phyloP scores from a whole-genome alignment of 2,329 filamentous ascomycete genomes.

The Helotiales sp. region DNA sequence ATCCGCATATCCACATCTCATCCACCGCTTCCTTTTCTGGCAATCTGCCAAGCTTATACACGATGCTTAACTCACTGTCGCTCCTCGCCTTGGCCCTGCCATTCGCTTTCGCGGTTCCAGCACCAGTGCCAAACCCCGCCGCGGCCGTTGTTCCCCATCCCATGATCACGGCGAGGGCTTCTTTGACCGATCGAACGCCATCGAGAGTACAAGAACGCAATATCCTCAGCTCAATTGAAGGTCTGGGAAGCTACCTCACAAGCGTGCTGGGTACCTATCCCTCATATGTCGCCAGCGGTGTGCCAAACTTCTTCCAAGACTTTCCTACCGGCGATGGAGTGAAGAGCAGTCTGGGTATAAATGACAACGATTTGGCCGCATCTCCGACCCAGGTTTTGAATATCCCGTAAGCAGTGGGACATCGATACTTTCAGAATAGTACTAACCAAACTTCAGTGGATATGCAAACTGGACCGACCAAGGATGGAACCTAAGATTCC shows the following conservation, averaged over 20 bases:
- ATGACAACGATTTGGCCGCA: conserved; percentile 57
- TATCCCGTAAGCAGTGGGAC: conserved; percentile 49
- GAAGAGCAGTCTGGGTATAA: conserved; percentile 59
- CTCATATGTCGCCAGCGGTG: conserved; percentile 60
- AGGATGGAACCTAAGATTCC: conserved; percentile 75
- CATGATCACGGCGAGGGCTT: conserved; percentile 48
- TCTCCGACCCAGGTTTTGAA: conserved; percentile 71
- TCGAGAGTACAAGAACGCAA: conserved; percentile 43
- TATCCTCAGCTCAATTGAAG: conserved; percentile 47
- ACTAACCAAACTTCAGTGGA: conserved; percentile 37
- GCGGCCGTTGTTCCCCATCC: conserved; percentile 38
- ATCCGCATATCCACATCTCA: neutral
- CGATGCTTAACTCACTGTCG: conserved; percentile 10
- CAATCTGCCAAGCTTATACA: neutral
- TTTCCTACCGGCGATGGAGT: conserved; percentile 64
- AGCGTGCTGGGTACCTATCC: conserved; percentile 57
- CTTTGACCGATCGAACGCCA: conserved; percentile 38
- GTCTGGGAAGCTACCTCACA: conserved; percentile 50
- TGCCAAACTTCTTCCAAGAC: conserved; percentile 67
- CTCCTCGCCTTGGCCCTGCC: conserved; percentile 22
- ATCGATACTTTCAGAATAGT: neutral
- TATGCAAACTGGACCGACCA: conserved; percentile 79
- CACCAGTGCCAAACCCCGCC: conserved; percentile 25
- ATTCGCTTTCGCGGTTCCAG: conserved; percentile 27
- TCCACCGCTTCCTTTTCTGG: neutral